Evolutionary conservation across 345 rosid species (phyloP), one percentile per base, ranked within the genome.

Genomic region (Gossypium herbaceum): DNA sequence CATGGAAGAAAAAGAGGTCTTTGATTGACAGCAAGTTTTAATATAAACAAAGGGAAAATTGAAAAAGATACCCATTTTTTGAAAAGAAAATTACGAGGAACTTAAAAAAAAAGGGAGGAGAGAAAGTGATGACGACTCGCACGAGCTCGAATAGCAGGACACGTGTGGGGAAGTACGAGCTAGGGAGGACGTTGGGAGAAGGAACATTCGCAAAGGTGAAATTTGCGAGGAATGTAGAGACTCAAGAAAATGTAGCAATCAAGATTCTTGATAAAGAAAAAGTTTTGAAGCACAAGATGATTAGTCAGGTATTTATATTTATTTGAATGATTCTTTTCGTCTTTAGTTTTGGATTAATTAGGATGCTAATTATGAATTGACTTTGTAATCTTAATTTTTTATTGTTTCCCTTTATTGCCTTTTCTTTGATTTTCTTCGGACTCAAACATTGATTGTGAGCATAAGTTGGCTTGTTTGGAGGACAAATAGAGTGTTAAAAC

Each of bases 131-230:
- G 98, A 58, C 92, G 76, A 79, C 86, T 2, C 88, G 89, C 4
- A 75, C 78, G 75, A 60, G 74, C 6, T 76, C 72, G 17, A 78
- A 80, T 50, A 78, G 88, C 77, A 83, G 91, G 89, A 90, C 93
- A 17, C 85, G 97, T 15, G 98, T 95, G n/a, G 99, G 99, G 79
- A 93, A 82, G 86, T 95, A 95, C 78, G 98, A 95, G 85, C 77
- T 93, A 2, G 98, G 99, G 71, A 84, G 89, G 85, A 95, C 97
- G 52, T 84, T 95, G 17, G 99, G 99, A 1, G 97, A 91, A 82
- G 99, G 99, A 60, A 90, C 97, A 29, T 95, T 91, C 54, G 99
- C 99, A 5, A 95, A 95, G 89, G 98, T 95, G 68, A 95, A 95
- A 86, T 91, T 91, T 78, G 99, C 98, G 3, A 85, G 84, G 82